Percentiles rank a stretch among this genome's conserved stretches.
Evolutionary conservation across 2,329 filamentous ascomycete species (phyloP).

Genomic region (Apiospora rasikravindrae): DNA sequence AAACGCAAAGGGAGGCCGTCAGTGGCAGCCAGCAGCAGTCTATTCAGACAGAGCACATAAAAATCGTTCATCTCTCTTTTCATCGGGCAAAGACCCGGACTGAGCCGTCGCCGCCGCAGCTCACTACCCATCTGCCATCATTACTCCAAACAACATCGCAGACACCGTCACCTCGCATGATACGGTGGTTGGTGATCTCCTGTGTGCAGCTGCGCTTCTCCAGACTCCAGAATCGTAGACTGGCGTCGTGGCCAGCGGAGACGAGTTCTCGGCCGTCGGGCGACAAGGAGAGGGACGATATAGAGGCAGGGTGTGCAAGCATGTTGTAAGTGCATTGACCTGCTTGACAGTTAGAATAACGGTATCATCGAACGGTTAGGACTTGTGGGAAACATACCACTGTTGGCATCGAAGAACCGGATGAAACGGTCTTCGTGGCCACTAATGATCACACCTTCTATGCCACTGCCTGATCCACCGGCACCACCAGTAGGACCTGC

Average conservation of each 20-base stretch:
- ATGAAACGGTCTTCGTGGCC: conserved; percentile 97
- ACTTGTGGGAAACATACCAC: conserved; percentile 70
- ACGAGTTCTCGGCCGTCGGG: conserved; percentile 94
- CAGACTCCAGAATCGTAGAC: conserved; percentile 93
- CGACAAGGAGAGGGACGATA: conserved; percentile 88
- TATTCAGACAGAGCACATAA: not conserved
- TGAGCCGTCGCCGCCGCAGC: conserved; percentile 90
- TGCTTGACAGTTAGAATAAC: conserved; percentile 43
- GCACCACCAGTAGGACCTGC: conserved; percentile 81
- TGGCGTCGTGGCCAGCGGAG: conserved; percentile 93
- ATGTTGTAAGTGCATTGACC: conserved; percentile 99
- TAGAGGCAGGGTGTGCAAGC: conserved; percentile 93
- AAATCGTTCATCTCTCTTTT: conserved; percentile 18
- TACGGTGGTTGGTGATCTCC: conserved; percentile 88
- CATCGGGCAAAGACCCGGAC: conserved; percentile 85
- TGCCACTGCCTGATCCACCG: conserved; percentile 70
- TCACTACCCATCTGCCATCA: conserved; percentile 93
- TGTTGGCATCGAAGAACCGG: conserved; percentile 97
- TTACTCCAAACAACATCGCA: conserved; percentile 95
- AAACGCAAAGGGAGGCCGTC: not conserved
- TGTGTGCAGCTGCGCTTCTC: conserved; percentile 96
- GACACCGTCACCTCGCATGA: conserved; percentile 95
- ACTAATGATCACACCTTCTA: conserved; percentile 93
- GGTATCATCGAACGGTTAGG: not conserved
- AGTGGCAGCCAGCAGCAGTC: not conserved